A percentile compares a stretch with the other conserved stretches of the same genome.
Evolutionary conservation across 2,329 filamentous ascomycete species (phyloP).

Genomic region (Cylindrodendrum hubeiense): DNA sequence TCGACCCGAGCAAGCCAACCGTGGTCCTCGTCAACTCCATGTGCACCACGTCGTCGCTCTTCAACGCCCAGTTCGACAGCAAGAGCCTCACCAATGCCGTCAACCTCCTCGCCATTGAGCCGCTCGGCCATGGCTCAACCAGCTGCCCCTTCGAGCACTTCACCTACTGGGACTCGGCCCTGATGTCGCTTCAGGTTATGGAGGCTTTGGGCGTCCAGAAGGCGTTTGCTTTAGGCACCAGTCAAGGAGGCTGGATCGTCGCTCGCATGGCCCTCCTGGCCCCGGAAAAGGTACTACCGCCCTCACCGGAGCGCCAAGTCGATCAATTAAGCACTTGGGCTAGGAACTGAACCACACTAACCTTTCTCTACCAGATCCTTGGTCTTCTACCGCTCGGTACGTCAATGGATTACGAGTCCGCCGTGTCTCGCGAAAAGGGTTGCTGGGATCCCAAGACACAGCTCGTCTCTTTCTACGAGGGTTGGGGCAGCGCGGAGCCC

Average conservation of each 20-base stretch:
- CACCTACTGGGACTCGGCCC: conserved; percentile 68
- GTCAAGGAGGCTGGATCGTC: conserved; percentile 65
- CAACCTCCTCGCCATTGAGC: conserved; percentile 66
- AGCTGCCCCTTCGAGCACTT: conserved; percentile 59
- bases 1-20: conserved; percentile 65
- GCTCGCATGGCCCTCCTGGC: conserved; percentile 64
- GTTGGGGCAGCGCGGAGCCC: conserved; percentile 53
- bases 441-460: conserved; percentile 62
- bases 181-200: conserved; percentile 68
- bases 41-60: conserved; percentile 62
- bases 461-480: conserved; percentile 56
- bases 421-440: conserved; percentile 57
- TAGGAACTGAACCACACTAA: conserved; percentile 17
- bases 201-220: conserved; percentile 60
- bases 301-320: conserved; percentile 1
- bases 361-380: conserved; percentile 52
- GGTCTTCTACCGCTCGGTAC: conserved; percentile 63
- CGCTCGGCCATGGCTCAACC: conserved; percentile 64
- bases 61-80: conserved; percentile 57
- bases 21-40: conserved; percentile 65
- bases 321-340: neutral
- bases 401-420: conserved; percentile 66
- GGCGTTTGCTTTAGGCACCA: conserved; percentile 64
- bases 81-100: conserved; percentile 53
- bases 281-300: conserved; percentile 56